phyloP scores from a whole-genome alignment of 2,329 filamentous ascomycete genomes.

The Alternaria burnsii region DNA sequence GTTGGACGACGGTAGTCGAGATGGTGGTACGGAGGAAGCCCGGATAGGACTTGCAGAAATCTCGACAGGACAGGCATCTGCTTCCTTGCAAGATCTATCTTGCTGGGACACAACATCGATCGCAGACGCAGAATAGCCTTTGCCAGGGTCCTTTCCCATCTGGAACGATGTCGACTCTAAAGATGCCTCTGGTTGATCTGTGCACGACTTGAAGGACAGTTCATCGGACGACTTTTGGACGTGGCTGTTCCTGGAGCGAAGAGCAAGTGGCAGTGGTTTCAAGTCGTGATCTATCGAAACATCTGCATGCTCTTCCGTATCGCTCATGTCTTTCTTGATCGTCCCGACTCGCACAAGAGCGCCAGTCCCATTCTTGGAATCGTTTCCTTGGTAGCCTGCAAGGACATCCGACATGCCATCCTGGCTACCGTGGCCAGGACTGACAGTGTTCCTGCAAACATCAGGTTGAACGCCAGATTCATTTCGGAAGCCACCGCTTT shows the following conservation, averaged over 20 bases:
- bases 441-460: slow-evolving; percentile 5
- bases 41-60: slow-evolving; percentile 33
- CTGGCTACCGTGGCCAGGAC: slow-evolving; percentile 32
- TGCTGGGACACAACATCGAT: slow-evolving; percentile 19
- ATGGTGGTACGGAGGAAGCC: slow-evolving; percentile 25
- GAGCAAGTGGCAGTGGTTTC: slow-evolving; percentile 5
- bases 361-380: slow-evolving; percentile 30
- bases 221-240: slow-evolving; percentile 42
- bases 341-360: not conserved
- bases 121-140: slow-evolving; percentile 25
- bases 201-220: slow-evolving; percentile 47
- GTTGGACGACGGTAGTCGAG: slow-evolving; percentile 20
- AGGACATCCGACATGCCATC: slow-evolving; percentile 46
- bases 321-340: not conserved
- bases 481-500: slow-evolving; percentile 19
- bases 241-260: slow-evolving; percentile 28
- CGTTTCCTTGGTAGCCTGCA: slow-evolving; percentile 42
- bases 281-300: slow-evolving; percentile 7
- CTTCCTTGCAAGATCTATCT: slow-evolving; percentile 25
- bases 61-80: slow-evolving; percentile 35
- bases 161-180: slow-evolving; percentile 1
- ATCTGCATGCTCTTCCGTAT: slow-evolving; percentile 15
- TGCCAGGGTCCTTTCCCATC: slow-evolving; percentile 9
- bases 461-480: slow-evolving; percentile 14
- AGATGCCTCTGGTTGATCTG: slow-evolving; percentile 27